Base-by-base conservation (phyloP, 257 asterid genomes). In the Plectranthus barbatus region DNA sequence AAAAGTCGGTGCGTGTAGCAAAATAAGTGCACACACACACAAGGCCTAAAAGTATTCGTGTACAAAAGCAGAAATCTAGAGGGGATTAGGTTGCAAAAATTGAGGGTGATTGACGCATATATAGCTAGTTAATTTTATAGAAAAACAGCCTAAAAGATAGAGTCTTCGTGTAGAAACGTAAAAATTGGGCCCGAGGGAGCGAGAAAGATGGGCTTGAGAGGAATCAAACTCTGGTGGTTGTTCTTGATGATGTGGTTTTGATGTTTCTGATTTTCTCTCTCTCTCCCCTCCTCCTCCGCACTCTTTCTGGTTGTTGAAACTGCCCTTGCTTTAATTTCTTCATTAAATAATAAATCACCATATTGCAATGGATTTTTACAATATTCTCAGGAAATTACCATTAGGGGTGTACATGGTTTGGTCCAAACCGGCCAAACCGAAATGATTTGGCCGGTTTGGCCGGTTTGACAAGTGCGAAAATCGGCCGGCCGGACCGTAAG, bases 131-230 rank as follows among this genome's bases (percentile, higher is more conserved):
- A 40, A 70, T 72, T 56, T 18, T 54, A 63, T 19, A 24, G 50
- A 20, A 58, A 64, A 69, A 21, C 17, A 46, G 63, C 20, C 14
- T 67, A 42, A 60, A 80, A 66, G 74, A 77, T 77, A 42, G 72
- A 59, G 67, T 66, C 66, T 77, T 58, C 48, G 56, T 40, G 78
- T 82, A 71, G 77, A 68, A 73, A 75, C 80, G 78, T 59, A 70
- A 63, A 73, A 69, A 60, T 66, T 71, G 67, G 70, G 71, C 74
- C 81, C 73, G 24, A 62, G 33, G 53, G 47, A 52, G 47, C 36
- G 55, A 52, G 64, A 33, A 56, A 19, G 40, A 13, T 39, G 74
- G 71, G 64, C 53, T 73, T 20, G 62, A 34, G 71, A 51, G 59
- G 67, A 74, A 68, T 56, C 64, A 50, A 64, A 58, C 62, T 64